phyloP scores from a whole-genome alignment of 495 filamentous ascomycete genomes.

The Daldinia vernicosa region DNA sequence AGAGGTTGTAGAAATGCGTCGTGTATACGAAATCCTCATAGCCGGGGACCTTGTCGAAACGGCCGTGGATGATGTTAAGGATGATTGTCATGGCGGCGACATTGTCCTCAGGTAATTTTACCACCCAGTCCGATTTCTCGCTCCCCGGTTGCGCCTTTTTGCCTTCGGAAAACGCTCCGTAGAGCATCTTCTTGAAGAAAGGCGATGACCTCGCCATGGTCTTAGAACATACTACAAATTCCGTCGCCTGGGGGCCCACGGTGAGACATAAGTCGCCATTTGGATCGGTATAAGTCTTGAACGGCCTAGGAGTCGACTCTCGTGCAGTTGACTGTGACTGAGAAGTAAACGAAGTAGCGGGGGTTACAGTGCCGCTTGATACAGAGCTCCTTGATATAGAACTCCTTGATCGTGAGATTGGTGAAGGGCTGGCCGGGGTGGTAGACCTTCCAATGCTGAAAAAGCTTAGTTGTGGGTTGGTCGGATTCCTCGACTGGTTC shows the following conservation, averaged over 20 bases:
- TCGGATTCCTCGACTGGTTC: background rate
- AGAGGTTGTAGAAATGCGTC: slow-evolving; percentile 35
- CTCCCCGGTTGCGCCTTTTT: slow-evolving; percentile 29
- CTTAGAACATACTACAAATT: slow-evolving; percentile 42
- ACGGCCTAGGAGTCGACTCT: background rate
- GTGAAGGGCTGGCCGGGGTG: slow-evolving; percentile 10
- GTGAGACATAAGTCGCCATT: slow-evolving; percentile 37
- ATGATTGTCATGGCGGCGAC: slow-evolving; percentile 30
- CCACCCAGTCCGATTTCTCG: slow-evolving; percentile 33
- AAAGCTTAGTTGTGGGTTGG: slow-evolving; percentile 1
- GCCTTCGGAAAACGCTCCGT: slow-evolving; percentile 41
- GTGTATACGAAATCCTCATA: slow-evolving; percentile 29
- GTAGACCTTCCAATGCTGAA: slow-evolving; percentile 6
- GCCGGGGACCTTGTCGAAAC: slow-evolving; percentile 33
- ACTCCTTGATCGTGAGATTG: slow-evolving; percentile 14
- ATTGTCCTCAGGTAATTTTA: slow-evolving; percentile 47
- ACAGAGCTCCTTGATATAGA: background rate
- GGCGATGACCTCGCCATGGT: slow-evolving; percentile 36
- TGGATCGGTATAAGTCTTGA: slow-evolving; percentile 16
- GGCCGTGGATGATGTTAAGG: slow-evolving; percentile 43
- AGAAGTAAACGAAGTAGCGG: background rate
- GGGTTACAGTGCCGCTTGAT: background rate
- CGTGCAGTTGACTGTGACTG: background rate
- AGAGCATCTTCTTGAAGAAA: slow-evolving; percentile 46
- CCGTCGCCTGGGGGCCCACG: slow-evolving; percentile 16